These are phyloP conservation scores for Morella rubra DNA, from an alignment of 306 rosid species.

Conservation along the genomic window DNA sequence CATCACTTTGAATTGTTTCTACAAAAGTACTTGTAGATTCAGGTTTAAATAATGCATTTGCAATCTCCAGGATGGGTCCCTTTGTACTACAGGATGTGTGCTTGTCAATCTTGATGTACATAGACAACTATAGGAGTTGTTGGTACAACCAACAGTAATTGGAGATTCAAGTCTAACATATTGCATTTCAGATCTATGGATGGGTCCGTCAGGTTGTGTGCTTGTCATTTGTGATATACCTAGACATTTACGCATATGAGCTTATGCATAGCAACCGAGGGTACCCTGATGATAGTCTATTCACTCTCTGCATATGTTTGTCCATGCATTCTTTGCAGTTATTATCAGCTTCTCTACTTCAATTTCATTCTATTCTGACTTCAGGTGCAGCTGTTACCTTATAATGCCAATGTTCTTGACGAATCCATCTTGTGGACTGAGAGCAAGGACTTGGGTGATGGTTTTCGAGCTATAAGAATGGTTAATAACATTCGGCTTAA, in stretches of 20 bases:
- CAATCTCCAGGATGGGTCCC: too few relatives aligned
- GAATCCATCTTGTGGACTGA: slow-evolving; percentile 79
- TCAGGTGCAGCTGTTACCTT: slow-evolving; percentile 64
- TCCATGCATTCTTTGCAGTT: background rate
- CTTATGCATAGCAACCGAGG: slow-evolving; percentile 7
- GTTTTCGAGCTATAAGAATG: slow-evolving; percentile 73
- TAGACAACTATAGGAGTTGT: too few relatives aligned
- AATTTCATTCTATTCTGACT: slow-evolving; percentile 17
- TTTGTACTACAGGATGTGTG: too few relatives aligned
- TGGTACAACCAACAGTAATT: background rate
- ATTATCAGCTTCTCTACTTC: background rate
- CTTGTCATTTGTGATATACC: background rate
- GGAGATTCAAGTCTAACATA: background rate
- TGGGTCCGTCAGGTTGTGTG: background rate
- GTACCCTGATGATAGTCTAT: background rate
- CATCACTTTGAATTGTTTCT: background rate
- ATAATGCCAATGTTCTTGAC: slow-evolving; percentile 60
- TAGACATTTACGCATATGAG: background rate
- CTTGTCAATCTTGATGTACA: too few relatives aligned
- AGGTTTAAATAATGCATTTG: too few relatives aligned
- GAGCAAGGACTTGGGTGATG: slow-evolving; percentile 66
- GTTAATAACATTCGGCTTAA: slow-evolving; percentile 70
- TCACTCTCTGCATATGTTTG: background rate
- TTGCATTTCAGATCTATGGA: background rate
- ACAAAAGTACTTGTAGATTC: too few relatives aligned